Conservation (phyloP, 108 stramenopile species). For the Parietichytrium sp. region DNA sequence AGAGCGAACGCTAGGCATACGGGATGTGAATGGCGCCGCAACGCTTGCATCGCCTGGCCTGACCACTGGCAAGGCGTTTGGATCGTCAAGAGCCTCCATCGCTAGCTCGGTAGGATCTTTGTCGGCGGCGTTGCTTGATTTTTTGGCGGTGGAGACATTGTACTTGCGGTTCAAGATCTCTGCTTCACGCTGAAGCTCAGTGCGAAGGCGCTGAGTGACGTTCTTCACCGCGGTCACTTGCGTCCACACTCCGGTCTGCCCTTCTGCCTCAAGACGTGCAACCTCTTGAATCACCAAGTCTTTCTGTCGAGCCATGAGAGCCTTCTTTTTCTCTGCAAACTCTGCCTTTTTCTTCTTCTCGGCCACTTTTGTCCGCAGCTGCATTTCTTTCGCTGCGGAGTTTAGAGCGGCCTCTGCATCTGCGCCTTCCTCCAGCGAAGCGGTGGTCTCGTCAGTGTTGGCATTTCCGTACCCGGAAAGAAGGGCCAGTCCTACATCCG, state of each 20-base stretch:
- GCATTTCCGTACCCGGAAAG: conserved; percentile 67
- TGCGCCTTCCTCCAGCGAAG: conserved; percentile 39
- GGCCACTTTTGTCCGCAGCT: conserved; percentile 66
- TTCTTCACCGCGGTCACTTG: conserved; percentile 70
- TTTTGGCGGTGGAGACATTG: not conserved
- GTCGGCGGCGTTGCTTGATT: not conserved
- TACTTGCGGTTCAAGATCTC: conserved; percentile 41
- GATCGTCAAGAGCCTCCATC: conserved; percentile 30
- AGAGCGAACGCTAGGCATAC: conserved; percentile 74
- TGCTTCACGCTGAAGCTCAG: conserved; percentile 34
- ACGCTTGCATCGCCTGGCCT: conserved; percentile 94
- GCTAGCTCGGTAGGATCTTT: conserved; percentile 31
- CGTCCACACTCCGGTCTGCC: conserved; percentile 50
- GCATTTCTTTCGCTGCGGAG: conserved; percentile 41
- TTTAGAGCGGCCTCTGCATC: conserved; percentile 10
- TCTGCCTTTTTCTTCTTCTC: conserved; percentile 58
- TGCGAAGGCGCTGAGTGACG: conserved; percentile 41
- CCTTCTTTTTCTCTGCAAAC: conserved; percentile 55
- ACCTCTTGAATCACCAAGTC: conserved; percentile 52
- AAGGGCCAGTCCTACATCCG: conserved; percentile 92
- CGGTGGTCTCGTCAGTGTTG: conserved; percentile 73
- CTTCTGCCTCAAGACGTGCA: conserved; percentile 57
- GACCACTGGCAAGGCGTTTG: conserved; percentile 60
- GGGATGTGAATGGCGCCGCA: conserved; percentile 94
- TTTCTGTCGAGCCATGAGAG: conserved; percentile 51